Evolutionary conservation across 2,329 filamentous ascomycete species (phyloP).

Genomic region (Dothidotthia symphoricarpi): DNA sequence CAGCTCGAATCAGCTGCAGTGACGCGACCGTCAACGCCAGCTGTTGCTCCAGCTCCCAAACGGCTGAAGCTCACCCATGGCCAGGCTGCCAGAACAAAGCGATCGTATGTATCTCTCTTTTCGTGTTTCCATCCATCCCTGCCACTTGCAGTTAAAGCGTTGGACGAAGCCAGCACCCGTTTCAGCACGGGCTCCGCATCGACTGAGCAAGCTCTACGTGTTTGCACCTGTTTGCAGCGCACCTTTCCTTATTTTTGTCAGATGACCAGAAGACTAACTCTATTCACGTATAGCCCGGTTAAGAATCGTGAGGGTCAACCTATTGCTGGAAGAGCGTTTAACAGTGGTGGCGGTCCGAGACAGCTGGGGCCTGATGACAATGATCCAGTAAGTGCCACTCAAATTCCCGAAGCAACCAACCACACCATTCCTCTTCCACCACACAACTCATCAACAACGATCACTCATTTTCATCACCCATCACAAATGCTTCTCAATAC

Average conservation of each 20-base stretch:
- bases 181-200: constrained; percentile 27
- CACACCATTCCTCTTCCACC: constrained; percentile 41
- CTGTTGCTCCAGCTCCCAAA: constrained; percentile 31
- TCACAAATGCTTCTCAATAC: constrained; percentile 36
- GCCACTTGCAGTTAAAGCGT: constrained; percentile 12
- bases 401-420: constrained; percentile 46
- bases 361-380: constrained; percentile 60
- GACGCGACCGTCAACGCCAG: constrained; percentile 37
- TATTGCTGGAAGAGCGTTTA: constrained; percentile 63
- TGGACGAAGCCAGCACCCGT: constrained; percentile 25
- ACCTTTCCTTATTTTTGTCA: constrained; percentile 16
- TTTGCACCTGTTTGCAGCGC: constrained; percentile 30
- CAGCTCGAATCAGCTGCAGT: constrained; percentile 30
- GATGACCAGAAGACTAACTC: constrained; percentile 33
- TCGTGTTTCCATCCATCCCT: constrained; percentile 12
- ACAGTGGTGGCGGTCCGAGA: constrained; percentile 59
- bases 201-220: constrained; percentile 37
- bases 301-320: constrained; percentile 69
- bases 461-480: constrained; percentile 26
- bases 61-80: constrained; percentile 38
- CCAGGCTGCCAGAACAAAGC: constrained; percentile 38
- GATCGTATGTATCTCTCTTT: constrained; percentile 35
- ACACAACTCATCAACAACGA: constrained; percentile 35
- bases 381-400: constrained; percentile 52
- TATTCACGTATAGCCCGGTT: constrained; percentile 58